Percentiles rank a stretch among this genome's conserved stretches.
Evolutionary conservation across 805 yeast species (phyloP).

Genomic region (Ogataea dorogensis): DNA sequence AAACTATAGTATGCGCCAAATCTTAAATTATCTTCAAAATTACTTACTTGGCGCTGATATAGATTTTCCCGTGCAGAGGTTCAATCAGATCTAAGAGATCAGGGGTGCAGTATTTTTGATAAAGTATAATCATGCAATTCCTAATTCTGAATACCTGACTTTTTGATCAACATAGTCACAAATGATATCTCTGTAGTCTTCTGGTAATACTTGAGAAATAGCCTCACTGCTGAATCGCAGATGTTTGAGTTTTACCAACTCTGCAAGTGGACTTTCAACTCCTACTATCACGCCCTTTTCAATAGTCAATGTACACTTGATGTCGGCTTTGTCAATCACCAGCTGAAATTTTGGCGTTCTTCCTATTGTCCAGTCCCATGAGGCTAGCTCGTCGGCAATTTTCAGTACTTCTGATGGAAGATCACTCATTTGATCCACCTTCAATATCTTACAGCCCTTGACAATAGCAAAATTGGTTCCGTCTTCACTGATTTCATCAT

Average conservation of each 20-base stretch:
- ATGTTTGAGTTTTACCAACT: slow-evolving; percentile 14
- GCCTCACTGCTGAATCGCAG: slow-evolving; percentile 24
- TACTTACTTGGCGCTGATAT: slow-evolving; percentile 13
- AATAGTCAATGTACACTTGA: slow-evolving; percentile 40
- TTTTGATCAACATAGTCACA: slow-evolving; percentile 32
- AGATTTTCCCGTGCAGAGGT: neutral
- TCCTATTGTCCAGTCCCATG: slow-evolving; percentile 77
- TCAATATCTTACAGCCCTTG: slow-evolving; percentile 22
- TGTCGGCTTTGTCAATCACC: slow-evolving; percentile 35
- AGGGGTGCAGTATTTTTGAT: neutral
- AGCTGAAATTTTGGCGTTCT: slow-evolving; percentile 74
- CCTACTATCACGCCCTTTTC: slow-evolving; percentile 44
- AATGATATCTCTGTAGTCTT: slow-evolving; percentile 16
- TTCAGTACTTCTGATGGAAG: slow-evolving; percentile 40
- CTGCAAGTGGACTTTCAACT: slow-evolving; percentile 15
- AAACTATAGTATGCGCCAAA: slow-evolving; percentile 1
- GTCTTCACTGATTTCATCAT: neutral
- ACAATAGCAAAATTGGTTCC: slow-evolving; percentile 17
- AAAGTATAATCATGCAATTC: slow-evolving; percentile 1
- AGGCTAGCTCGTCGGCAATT: slow-evolving; percentile 41
- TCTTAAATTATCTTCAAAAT: slow-evolving; percentile 9
- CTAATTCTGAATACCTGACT: slow-evolving; percentile 4
- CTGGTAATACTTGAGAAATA: slow-evolving; percentile 7
- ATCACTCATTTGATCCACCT: slow-evolving; percentile 24
- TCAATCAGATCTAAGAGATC: neutral